Conservation (phyloP, 2,329 filamentous ascomycete genomes). For the Pseudogymnoascus sp. region DNA sequence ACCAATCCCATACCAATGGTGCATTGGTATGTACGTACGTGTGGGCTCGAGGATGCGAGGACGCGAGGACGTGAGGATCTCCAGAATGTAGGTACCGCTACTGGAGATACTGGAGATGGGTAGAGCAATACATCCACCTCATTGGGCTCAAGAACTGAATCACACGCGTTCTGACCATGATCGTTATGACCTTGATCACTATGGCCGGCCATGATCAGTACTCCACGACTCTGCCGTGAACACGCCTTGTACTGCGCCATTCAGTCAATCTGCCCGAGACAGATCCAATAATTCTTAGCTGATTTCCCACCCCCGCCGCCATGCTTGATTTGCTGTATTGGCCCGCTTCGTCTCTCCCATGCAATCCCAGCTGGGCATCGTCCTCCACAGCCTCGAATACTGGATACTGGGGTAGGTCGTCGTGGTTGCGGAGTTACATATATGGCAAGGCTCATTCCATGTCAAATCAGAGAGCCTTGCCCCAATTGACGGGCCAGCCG, state of each 20-base stretch:
- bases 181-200: not conserved
- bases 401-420: not conserved
- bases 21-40: not conserved
- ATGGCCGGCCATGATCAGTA: not conserved
- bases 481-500: not conserved
- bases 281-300: slow-evolving; percentile 1
- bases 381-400: not conserved
- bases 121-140: not conserved
- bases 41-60: not conserved
- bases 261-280: slow-evolving; percentile 5
- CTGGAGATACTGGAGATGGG: not conserved
- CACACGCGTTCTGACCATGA: not conserved
- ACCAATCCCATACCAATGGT: not conserved
- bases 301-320: not conserved
- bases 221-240: not conserved
- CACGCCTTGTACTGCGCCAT: not conserved
- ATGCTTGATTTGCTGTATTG: not conserved
- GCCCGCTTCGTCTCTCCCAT: slow-evolving; percentile 3
- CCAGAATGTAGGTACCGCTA: not conserved
- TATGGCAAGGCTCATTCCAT: not conserved
- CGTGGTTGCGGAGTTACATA: not conserved
- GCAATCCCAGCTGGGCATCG: not conserved
- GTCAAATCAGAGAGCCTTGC: not conserved
- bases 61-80: not conserved
- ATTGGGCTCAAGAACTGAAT: not conserved